Evolutionary conservation across 2,329 filamentous ascomycete species (phyloP).

Genomic region (Fusarium annulatum): DNA sequence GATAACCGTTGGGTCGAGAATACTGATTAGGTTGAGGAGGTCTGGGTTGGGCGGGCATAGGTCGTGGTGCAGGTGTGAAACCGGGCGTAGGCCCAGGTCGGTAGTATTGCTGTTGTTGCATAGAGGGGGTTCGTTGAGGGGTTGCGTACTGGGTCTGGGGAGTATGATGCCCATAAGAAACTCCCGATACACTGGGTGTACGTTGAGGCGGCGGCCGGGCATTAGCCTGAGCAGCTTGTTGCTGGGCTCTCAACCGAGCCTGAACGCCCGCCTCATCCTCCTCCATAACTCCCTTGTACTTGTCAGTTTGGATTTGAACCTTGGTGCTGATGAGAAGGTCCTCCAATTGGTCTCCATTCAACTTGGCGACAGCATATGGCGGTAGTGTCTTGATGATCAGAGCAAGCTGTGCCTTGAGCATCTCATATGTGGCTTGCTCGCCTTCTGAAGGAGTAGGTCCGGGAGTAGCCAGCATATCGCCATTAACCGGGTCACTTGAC

Average conservation of each 20-base stretch:
- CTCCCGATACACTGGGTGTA: conserved; percentile 53
- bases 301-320: conserved; percentile 76
- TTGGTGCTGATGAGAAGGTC: conserved; percentile 85
- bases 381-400: conserved; percentile 81
- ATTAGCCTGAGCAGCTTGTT: conserved; percentile 49
- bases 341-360: conserved; percentile 87
- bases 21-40: conserved; percentile 61
- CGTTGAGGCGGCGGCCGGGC: conserved; percentile 53
- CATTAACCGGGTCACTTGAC: conserved; percentile 70
- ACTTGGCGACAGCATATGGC: conserved; percentile 85
- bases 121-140: conserved; percentile 57
- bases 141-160: conserved; percentile 59
- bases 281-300: conserved; percentile 84
- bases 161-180: conserved; percentile 59
- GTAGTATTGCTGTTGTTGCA: conserved; percentile 60
- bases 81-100: conserved; percentile 52
- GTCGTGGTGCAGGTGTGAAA: conserved; percentile 57
- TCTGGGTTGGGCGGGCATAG: conserved; percentile 49
- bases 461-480: conserved; percentile 75
- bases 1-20: conserved; percentile 61
- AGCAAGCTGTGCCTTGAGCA: conserved; percentile 78
- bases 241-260: conserved; percentile 57
- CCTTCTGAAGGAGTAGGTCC: conserved; percentile 74
- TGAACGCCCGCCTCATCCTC: conserved; percentile 77
- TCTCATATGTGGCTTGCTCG: conserved; percentile 72